Evolutionary conservation across 108 stramenopile genomes (phyloP).

Genomic region (Skeletonema tropicum): DNA sequence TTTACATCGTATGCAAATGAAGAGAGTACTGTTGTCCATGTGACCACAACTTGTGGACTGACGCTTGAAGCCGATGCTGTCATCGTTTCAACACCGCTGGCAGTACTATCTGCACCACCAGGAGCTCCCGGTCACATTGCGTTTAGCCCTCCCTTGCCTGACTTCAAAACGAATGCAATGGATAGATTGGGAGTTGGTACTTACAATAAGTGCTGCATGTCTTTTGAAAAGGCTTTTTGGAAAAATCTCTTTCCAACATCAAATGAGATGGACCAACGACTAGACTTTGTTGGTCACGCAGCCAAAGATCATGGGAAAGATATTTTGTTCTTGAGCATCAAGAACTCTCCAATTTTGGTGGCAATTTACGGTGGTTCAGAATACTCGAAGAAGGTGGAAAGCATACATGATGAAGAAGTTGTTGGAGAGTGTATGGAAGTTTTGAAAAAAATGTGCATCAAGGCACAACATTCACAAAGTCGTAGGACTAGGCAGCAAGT

Average conservation of each 20-base stretch:
- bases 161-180: conserved; percentile 74
- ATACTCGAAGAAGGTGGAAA: conserved; percentile 70
- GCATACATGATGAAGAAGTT: conserved; percentile 64
- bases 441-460: conserved; percentile 63
- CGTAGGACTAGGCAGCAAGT: conserved; percentile 35
- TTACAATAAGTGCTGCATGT: conserved; percentile 88
- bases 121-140: conserved; percentile 55
- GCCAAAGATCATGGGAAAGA: conserved; percentile 54
- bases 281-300: conserved; percentile 78
- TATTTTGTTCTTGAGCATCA: conserved; percentile 64
- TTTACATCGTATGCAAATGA: conserved; percentile 33
- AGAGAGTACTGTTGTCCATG: conserved; percentile 41
- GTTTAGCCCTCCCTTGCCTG: conserved; percentile 79
- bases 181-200: conserved; percentile 80
- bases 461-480: conserved; percentile 39
- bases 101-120: conserved; percentile 74
- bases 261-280: conserved; percentile 29
- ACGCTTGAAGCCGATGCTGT: conserved; percentile 83
- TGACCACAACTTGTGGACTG: conserved; percentile 60
- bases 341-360: conserved; percentile 65
- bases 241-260: conserved; percentile 24
- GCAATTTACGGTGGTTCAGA: conserved; percentile 79
- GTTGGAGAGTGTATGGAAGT: conserved; percentile 69
- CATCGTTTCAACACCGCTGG: conserved; percentile 87
- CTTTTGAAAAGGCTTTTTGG: conserved; percentile 79